Conservation (phyloP, 805 yeast species). For the Kuraishia cidri region DNA sequence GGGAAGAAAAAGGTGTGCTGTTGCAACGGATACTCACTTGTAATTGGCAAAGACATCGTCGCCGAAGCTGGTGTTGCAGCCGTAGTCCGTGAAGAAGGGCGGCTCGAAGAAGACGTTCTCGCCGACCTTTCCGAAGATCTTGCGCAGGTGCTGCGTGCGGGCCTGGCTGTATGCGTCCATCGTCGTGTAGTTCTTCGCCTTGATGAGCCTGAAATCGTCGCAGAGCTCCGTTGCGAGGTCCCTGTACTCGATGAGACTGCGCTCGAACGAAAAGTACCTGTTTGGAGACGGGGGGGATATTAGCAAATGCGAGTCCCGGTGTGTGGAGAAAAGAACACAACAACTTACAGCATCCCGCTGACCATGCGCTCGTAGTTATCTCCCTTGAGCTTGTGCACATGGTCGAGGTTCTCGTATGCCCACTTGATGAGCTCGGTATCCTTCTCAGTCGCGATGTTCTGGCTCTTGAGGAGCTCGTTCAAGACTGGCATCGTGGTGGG, state of each 20-base stretch:
- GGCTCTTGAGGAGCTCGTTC: neutral
- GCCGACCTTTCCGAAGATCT: conserved; percentile 41
- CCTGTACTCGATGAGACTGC: conserved; percentile 18
- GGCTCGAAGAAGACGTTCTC: conserved; percentile 37
- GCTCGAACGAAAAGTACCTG: conserved; percentile 14
- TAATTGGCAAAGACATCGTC: conserved; percentile 52
- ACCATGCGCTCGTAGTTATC: conserved; percentile 49
- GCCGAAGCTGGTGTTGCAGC: conserved; percentile 51
- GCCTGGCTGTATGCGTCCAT: conserved; percentile 22
- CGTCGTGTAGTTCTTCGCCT: conserved; percentile 23
- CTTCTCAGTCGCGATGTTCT: neutral
- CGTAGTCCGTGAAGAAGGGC: conserved; percentile 60
- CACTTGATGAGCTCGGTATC: conserved; percentile 9
- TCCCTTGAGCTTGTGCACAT: conserved; percentile 10
- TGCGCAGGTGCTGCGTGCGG: conserved; percentile 23
- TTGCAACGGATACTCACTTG: conserved; percentile 20
- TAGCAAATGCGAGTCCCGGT: neutral
- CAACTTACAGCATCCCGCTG: conserved; percentile 36
- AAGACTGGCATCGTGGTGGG: neutral
- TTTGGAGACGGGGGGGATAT: neutral
- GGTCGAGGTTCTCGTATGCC: conserved; percentile 10
- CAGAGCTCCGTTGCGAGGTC: conserved; percentile 24
- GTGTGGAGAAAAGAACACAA: conserved; percentile 8
- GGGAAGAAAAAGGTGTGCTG: neutral
- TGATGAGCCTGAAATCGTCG: conserved; percentile 21